A percentile compares a stretch with the other conserved stretches of the same genome.
These are phyloP conservation scores for Solanum chiquidenum DNA, from an alignment of 257 asterid species.

Conservation along the genomic window DNA sequence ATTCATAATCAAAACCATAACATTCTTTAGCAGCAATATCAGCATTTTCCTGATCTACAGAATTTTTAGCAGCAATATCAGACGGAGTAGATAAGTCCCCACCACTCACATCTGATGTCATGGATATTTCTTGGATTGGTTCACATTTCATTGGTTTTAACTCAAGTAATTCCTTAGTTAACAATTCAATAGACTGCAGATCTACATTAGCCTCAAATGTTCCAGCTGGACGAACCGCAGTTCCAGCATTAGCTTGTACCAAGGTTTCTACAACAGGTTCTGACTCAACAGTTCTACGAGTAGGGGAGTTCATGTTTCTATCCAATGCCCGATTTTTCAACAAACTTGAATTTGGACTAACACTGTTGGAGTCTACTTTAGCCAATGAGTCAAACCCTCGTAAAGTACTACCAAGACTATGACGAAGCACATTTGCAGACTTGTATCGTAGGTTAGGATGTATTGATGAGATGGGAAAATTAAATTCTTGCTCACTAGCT, in stretches of 20 bases:
- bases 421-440: conserved; percentile 44
- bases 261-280: conserved; percentile 51
- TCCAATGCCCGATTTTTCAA: not conserved
- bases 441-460: conserved; percentile 15
- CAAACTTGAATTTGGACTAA: not conserved
- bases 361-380: not conserved
- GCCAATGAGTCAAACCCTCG: conserved; percentile 8
- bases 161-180: conserved; percentile 22
- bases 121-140: conserved; percentile 19
- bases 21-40: conserved; percentile 12
- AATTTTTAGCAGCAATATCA: conserved; percentile 3
- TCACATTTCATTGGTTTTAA: conserved; percentile 34
- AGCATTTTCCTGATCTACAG: no score
- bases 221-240: conserved; percentile 26
- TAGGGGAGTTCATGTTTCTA: conserved; percentile 12
- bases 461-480: conserved; percentile 11
- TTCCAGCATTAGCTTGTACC: conserved; percentile 19
- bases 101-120: conserved; percentile 10
- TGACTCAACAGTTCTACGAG: conserved; percentile 28
- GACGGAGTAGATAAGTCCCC: conserved; percentile 30
- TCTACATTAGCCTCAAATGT: conserved; percentile 16
- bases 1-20: conserved; percentile 44
- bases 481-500: not conserved
- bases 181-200: conserved; percentile 10
- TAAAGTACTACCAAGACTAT: conserved; percentile 43